Evolutionary conservation across 2,329 filamentous ascomycete species (phyloP).

Genomic region (Verticillium nubilum): DNA sequence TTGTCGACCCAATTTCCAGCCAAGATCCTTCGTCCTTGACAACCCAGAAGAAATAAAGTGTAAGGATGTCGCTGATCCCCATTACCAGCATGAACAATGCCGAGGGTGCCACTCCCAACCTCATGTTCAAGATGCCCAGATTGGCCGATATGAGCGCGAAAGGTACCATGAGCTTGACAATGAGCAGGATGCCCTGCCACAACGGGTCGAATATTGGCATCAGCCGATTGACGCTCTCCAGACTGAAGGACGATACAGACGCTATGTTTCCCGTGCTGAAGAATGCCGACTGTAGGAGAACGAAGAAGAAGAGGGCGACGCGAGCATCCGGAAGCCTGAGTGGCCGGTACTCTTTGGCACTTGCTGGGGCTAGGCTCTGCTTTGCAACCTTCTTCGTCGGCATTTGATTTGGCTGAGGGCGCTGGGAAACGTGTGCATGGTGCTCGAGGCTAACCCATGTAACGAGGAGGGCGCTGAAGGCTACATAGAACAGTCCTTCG

Average conservation of each 20-base stretch:
- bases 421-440: slow-evolving; percentile 38
- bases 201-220: slow-evolving; percentile 93
- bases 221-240: slow-evolving; percentile 83
- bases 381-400: slow-evolving; percentile 9
- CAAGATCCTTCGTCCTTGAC: slow-evolving; percentile 95
- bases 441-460: slow-evolving; percentile 93
- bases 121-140: slow-evolving; percentile 84
- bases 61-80: slow-evolving; percentile 84
- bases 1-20: slow-evolving; percentile 96
- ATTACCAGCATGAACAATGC: slow-evolving; percentile 94
- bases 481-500: slow-evolving; percentile 92
- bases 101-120: slow-evolving; percentile 77
- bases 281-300: slow-evolving; percentile 89
- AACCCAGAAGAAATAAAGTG: slow-evolving; percentile 95
- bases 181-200: slow-evolving; percentile 77
- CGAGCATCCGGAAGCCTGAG: slow-evolving; percentile 79
- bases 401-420: neutral
- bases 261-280: slow-evolving; percentile 97
- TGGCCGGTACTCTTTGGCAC: slow-evolving; percentile 46
- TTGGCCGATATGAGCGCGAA: slow-evolving; percentile 91
- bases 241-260: slow-evolving; percentile 85
- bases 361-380: slow-evolving; percentile 10
- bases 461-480: slow-evolving; percentile 76
- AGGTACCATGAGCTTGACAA: slow-evolving; percentile 87
- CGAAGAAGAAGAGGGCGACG: slow-evolving; percentile 90